Evolutionary conservation across 2,329 filamentous ascomycete species (phyloP).

Genomic region (Monosporascus sp.): DNA sequence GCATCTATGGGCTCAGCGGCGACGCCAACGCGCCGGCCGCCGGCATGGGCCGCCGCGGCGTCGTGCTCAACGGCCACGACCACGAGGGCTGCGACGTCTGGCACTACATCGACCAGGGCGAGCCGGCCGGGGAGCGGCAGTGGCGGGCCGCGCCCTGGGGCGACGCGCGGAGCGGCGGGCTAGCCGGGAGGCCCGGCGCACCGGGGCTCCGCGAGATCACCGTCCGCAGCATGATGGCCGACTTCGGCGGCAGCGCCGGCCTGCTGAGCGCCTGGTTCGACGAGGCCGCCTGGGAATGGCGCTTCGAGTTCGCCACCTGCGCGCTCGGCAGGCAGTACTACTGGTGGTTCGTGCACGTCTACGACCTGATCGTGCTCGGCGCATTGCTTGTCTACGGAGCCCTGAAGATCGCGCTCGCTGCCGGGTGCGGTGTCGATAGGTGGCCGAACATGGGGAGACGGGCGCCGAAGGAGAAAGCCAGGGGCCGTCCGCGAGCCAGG

Average conservation of each 20-base stretch:
- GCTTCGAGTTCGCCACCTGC: constrained; percentile 74
- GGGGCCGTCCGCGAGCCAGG: background rate
- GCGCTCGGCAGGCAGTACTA: constrained; percentile 78
- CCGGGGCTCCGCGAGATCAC: constrained; percentile 82
- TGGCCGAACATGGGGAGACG: constrained; percentile 2
- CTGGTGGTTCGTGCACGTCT: constrained; percentile 86
- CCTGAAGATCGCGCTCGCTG: constrained; percentile 11
- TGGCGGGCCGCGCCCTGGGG: constrained; percentile 48
- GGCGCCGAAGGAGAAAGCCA: background rate
- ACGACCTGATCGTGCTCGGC: constrained; percentile 50
- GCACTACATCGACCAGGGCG: constrained; percentile 69
- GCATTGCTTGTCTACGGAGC: constrained; percentile 22
- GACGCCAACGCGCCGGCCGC: constrained; percentile 50
- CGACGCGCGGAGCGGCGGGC: constrained; percentile 33
- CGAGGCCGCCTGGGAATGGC: constrained; percentile 65
- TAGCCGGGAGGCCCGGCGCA: constrained; percentile 37
- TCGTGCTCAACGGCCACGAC: constrained; percentile 90
- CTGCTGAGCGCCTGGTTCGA: constrained; percentile 90
- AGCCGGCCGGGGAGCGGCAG: constrained; percentile 34
- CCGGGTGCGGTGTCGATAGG: constrained; percentile 15
- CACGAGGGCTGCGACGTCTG: constrained; percentile 90
- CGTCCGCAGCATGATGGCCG: constrained; percentile 97
- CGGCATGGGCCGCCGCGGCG: constrained; percentile 64
- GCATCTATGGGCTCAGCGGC: constrained; percentile 72
- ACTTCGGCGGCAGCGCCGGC: constrained; percentile 86